A percentile compares a stretch with the other conserved stretches of the same genome.
phyloP scores from a whole-genome alignment of 805 yeast species.

The Metschnikowia lochheadii region DNA sequence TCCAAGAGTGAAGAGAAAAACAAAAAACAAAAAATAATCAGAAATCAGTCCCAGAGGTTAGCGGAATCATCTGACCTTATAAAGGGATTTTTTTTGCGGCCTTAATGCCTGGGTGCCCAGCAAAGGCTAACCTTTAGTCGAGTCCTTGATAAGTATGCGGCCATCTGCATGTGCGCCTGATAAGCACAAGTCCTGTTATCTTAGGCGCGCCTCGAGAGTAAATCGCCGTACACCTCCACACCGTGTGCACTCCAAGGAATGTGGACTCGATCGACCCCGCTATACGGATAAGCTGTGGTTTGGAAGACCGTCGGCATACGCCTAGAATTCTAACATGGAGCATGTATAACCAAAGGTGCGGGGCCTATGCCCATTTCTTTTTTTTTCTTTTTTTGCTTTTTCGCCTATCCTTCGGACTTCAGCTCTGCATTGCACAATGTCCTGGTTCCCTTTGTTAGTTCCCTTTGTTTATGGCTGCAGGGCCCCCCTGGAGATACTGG shows the following conservation, averaged over 20 bases:
- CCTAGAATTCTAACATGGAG: no score
- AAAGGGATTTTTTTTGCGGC: neutral
- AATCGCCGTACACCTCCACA: constrained; percentile 4
- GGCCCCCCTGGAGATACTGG: neutral
- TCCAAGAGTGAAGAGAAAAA: neutral
- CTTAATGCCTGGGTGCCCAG: neutral
- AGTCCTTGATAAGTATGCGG: neutral
- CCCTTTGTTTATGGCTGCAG: neutral
- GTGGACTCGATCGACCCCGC: neutral
- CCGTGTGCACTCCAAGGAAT: neutral
- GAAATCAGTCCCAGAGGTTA: neutral
- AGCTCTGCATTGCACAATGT: no score
- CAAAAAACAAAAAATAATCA: neutral
- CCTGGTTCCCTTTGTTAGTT: no score
- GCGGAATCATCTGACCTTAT: neutral
- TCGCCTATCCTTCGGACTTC: no score
- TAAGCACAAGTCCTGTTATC: constrained; percentile 5
- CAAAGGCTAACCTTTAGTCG: neutral
- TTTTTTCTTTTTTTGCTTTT: no score
- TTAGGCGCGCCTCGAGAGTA: neutral
- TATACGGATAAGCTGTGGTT: neutral
- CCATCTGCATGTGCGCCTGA: constrained; percentile 2
- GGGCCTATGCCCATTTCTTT: neutral
- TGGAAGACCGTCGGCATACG: neutral
- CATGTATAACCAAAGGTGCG: neutral